Evolutionary conservation across 345 rosid genomes (phyloP).

Genomic region (Mallotus nudiflorus): DNA sequence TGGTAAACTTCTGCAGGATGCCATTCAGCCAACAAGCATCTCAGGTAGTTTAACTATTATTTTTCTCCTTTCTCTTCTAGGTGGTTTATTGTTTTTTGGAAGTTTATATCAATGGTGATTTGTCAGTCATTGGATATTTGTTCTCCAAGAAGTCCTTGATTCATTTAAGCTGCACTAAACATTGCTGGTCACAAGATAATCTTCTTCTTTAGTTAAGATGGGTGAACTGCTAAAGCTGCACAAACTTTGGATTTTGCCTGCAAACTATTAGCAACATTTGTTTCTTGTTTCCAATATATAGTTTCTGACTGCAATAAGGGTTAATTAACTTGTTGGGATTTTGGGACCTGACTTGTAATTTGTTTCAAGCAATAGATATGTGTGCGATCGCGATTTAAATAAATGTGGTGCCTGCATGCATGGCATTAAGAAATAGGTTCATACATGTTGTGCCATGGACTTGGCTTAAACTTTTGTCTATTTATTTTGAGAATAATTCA

Average conservation of each 20-base stretch:
- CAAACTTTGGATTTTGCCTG: no score
- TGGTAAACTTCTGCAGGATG: slow-evolving; percentile 49
- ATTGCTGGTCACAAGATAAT: no score
- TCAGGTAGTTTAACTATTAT: slow-evolving; percentile 53
- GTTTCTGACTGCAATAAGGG: background rate
- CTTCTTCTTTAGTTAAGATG: no score
- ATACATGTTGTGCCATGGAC: no score
- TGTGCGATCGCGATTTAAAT: background rate
- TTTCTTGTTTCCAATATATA: background rate
- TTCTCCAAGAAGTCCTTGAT: background rate
- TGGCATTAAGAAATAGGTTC: background rate
- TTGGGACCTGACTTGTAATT: background rate
- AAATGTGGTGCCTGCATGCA: background rate
- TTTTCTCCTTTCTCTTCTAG: background rate
- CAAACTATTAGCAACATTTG: background rate
- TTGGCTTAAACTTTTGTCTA: background rate
- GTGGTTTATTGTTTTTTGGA: background rate
- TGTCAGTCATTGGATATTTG: background rate
- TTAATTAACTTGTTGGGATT: background rate
- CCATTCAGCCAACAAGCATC: slow-evolving; percentile 55
- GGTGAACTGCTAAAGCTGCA: no score
- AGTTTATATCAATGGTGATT: background rate
- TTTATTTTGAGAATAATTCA: background rate
- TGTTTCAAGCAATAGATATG: background rate
- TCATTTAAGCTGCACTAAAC: no score